Evolutionary conservation across 345 rosid genomes (phyloP), one percentile per base, ranked within the genome.

Genomic region (Trapa bicornis): DNA sequence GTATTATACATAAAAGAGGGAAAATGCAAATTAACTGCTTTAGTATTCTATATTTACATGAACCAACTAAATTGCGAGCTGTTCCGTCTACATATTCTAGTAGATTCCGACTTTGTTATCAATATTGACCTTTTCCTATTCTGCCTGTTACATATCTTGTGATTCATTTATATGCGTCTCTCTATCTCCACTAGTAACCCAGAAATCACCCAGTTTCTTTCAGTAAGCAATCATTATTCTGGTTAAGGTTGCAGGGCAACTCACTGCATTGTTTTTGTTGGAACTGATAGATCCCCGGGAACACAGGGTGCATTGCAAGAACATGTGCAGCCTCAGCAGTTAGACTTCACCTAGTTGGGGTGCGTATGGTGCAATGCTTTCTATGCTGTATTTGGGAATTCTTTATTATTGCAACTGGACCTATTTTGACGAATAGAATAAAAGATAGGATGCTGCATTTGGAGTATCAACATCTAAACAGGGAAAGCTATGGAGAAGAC

Each of bases 261-360:
- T 50, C 56, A 50, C 56, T 4, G n/a, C 22, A 5, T 62, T 62
- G 16, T 77, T 76, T 75, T 17, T 72, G 54, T 62, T 75, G 71
- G 80, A 63, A 77, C 78, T 73, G 74, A 73, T 87, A 93, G 97
- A 93, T 90, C 77, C 97, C 97, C 68, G 98, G 98, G 61, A 93
- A 90, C 69, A 86, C 92, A 43, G 98, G 98, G 70, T 88, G 97
- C 90, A 93, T 90, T 73, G 98, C 96, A 29, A 90, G 97, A 82
- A 93, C 97, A 68, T 90, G 97, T 76, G 98, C 97, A 1, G 97
- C 96, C 10, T 82, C 98, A 41, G 86, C 94, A 47, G 89, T 84
- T 68, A 92, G 90, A 38, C 84, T 90, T 56, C 98, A 93, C 83
- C 83, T 93, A 67, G 96, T 90, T 61, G 94, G 85, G 87, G 92